phyloP scores from a whole-genome alignment of 2,329 filamentous ascomycete species.

The Cladosporium halotolerans region DNA sequence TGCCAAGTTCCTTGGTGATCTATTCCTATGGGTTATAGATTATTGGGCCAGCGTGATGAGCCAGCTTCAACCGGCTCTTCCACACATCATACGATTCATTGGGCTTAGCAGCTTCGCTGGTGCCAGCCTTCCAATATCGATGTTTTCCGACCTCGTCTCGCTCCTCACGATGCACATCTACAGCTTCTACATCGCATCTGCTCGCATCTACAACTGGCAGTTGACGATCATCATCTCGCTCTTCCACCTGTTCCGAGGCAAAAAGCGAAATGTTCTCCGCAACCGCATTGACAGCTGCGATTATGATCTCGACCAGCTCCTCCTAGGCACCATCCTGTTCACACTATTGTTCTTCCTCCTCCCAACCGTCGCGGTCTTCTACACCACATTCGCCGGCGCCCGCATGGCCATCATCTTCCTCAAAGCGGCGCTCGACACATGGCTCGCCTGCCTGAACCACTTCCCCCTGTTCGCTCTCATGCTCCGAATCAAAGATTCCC shows the following conservation, averaged over 20 bases:
- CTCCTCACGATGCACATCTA: conserved; percentile 93
- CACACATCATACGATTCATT: conserved; percentile 82
- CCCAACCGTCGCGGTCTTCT: conserved; percentile 93
- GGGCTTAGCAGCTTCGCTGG: conserved; percentile 93
- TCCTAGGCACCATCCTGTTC: conserved; percentile 93
- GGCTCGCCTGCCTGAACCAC: conserved; percentile 90
- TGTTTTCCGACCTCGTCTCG: conserved; percentile 90
- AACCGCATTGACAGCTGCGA: conserved; percentile 98
- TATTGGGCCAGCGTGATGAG: conserved; percentile 87
- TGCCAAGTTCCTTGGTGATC: conserved; percentile 84
- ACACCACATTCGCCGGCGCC: conserved; percentile 89
- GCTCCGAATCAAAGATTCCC: conserved; percentile 88
- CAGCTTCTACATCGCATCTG: conserved; percentile 94
- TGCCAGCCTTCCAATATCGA: conserved; percentile 91
- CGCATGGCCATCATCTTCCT: conserved; percentile 91
- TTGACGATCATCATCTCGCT: conserved; percentile 92
- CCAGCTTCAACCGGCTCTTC: conserved; percentile 71
- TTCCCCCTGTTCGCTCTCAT: conserved; percentile 96
- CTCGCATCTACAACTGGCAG: conserved; percentile 97
- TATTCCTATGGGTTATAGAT: conserved; percentile 98
- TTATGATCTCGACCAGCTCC: conserved; percentile 93
- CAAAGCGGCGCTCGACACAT: conserved; percentile 85
- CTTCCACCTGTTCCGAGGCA: conserved; percentile 97
- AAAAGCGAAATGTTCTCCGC: conserved; percentile 93
- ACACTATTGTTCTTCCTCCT: conserved; percentile 91